Evolutionary conservation across 371 early-diverging fungal species (phyloP).

Genomic region (Rhizopus stolonifer): DNA sequence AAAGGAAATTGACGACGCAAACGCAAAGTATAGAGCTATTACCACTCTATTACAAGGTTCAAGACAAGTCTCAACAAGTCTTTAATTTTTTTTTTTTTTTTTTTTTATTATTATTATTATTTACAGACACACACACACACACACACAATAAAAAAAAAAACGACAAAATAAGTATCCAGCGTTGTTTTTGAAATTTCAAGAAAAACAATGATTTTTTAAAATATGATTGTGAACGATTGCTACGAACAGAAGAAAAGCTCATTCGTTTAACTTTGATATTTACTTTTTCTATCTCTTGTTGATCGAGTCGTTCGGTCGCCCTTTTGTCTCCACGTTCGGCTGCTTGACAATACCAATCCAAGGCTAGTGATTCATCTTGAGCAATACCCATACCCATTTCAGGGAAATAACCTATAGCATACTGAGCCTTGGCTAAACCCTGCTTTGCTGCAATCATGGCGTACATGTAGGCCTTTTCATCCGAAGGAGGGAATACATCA

Average conservation of each 20-base stretch:
- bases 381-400: slow-evolving; percentile 84
- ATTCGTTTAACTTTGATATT: not conserved
- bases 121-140: not conserved
- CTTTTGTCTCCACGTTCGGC: slow-evolving; percentile 45
- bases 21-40: not conserved
- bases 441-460: slow-evolving; percentile 76
- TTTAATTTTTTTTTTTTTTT: slow-evolving; percentile 1
- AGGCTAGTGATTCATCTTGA: slow-evolving; percentile 63
- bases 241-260: not conserved
- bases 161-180: no score
- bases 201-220: no score
- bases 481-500: slow-evolving; percentile 67
- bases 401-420: slow-evolving; percentile 90
- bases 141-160: no score
- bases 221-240: no score
- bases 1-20: not conserved
- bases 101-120: not conserved
- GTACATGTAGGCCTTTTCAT: slow-evolving; percentile 90
- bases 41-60: not conserved
- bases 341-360: slow-evolving; percentile 79
- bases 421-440: slow-evolving; percentile 88
- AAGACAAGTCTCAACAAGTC: not conserved
- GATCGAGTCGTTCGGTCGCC: slow-evolving; percentile 33
- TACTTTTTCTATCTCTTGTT: not conserved
- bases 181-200: no score